A percentile compares a stretch with the other conserved stretches of the same genome.
Evolutionary conservation across 164 flowering plant genomes (phyloP).

Genomic region (Magnolia officinalis): DNA sequence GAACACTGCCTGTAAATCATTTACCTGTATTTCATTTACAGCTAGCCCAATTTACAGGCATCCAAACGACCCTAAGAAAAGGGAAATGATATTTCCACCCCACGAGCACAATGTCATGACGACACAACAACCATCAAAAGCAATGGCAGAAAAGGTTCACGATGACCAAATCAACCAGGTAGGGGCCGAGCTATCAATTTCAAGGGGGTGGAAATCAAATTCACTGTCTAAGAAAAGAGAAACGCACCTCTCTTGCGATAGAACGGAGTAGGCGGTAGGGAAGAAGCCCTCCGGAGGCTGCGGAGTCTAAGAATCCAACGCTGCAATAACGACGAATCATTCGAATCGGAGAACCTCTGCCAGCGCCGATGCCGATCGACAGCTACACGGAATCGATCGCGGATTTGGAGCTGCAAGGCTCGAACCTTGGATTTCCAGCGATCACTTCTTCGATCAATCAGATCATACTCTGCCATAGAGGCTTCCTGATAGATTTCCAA

Average conservation of each 20-base stretch:
- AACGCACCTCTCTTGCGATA: constrained; percentile 63
- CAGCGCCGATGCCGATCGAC: constrained; percentile 55
- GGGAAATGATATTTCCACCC: background rate
- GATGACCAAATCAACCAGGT: background rate
- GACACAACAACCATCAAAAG: no score
- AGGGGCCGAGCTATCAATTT: background rate
- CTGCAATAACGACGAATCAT: constrained; percentile 43
- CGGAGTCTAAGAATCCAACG: constrained; percentile 56
- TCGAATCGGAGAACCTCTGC: constrained; percentile 36
- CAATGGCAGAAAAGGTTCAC: background rate
- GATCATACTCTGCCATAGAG: background rate
- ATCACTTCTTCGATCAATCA: constrained; percentile 29
- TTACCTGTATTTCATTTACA: no score
- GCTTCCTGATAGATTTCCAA: background rate
- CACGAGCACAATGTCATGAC: background rate
- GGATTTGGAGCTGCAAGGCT: constrained; percentile 51
- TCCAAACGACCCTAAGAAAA: background rate
- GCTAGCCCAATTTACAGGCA: no score
- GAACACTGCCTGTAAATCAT: no score
- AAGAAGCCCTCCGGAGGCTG: constrained; percentile 43
- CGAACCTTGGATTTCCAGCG: constrained; percentile 54
- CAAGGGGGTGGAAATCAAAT: background rate
- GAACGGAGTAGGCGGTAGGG: constrained; percentile 57
- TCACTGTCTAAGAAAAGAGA: background rate
- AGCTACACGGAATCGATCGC: constrained; percentile 70